Evolutionary conservation across 2,329 filamentous ascomycete species (phyloP).

Genomic region (Fonsecaea pugnacius): DNA sequence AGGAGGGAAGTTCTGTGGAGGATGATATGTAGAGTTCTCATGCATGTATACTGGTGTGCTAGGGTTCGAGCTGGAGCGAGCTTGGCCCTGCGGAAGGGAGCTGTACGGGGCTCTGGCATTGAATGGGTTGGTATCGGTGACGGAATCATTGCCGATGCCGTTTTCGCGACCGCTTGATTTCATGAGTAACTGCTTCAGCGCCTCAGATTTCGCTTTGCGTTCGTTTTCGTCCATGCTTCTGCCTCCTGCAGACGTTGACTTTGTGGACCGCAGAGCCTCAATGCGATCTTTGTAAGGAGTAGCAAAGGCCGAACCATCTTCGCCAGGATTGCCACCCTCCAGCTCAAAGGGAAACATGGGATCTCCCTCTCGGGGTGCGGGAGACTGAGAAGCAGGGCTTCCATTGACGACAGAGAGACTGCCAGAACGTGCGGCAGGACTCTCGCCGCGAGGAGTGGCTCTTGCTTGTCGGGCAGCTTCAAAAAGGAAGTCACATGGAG

Average conservation of each 20-base stretch:
- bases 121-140: constrained; percentile 42
- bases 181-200: constrained; percentile 51
- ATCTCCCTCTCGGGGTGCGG: constrained; percentile 54
- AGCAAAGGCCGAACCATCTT: constrained; percentile 69
- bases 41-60: constrained; percentile 25
- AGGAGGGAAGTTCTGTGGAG: constrained; percentile 9
- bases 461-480: constrained; percentile 73
- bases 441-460: constrained; percentile 60
- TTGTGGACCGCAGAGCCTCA: constrained; percentile 48
- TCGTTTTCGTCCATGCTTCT: constrained; percentile 45
- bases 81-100: constrained; percentile 14
- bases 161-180: constrained; percentile 41
- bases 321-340: constrained; percentile 52
- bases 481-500: constrained; percentile 89
- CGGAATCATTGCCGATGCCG: constrained; percentile 22
- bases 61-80: constrained; percentile 26
- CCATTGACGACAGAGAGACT: constrained; percentile 60
- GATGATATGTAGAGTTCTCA: constrained; percentile 17
- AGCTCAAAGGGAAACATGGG: constrained; percentile 72
- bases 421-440: constrained; percentile 45
- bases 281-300: constrained; percentile 58
- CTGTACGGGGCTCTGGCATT: constrained; percentile 32
- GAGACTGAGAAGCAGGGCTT: constrained; percentile 46
- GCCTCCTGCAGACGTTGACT: constrained; percentile 41
- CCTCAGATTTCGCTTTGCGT: constrained; percentile 50